Percentiles rank a stretch among this genome's conserved stretches.
These are phyloP conservation scores for Amoeboaphelidium protococcarum DNA, from an alignment of 371 early-diverging fungal species.

Conservation along the genomic window DNA sequence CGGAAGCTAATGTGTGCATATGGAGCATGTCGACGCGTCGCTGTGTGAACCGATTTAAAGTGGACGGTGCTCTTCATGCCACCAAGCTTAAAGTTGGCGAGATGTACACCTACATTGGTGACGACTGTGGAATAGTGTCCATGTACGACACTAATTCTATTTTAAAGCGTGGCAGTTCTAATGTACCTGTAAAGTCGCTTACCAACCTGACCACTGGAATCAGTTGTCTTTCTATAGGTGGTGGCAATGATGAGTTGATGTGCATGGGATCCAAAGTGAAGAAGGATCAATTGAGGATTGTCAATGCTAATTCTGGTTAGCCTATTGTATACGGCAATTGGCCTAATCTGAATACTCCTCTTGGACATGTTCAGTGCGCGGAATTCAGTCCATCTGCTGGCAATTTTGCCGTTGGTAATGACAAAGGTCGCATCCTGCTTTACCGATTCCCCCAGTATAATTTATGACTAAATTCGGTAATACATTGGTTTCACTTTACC, in stretches of 20 bases:
- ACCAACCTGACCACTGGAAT: too few species aligned
- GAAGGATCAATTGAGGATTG: constrained; percentile 43
- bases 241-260: constrained; percentile 52
- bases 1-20: too few species aligned
- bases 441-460: constrained; percentile 26
- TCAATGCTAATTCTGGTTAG: constrained; percentile 45
- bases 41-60: too few species aligned
- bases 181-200: too few species aligned
- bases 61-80: too few species aligned
- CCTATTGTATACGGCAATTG: constrained; percentile 68
- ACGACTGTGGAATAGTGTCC: constrained; percentile 55
- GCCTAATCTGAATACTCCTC: constrained; percentile 55
- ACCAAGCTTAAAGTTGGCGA: too few species aligned
- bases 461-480: too few species aligned
- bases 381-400: constrained; percentile 69
- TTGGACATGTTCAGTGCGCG: constrained; percentile 37
- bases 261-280: constrained; percentile 35
- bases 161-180: too few species aligned
- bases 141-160: too few species aligned
- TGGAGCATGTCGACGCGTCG: too few species aligned
- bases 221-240: too few species aligned
- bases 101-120: constrained; percentile 58
- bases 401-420: constrained; percentile 64
- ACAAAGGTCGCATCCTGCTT: constrained; percentile 51
- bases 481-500: too few species aligned